A percentile compares a stretch with the other conserved stretches of the same genome.
These are phyloP conservation scores for Pezicula radicicola DNA, from an alignment of 2,329 filamentous ascomycete genomes.

Conservation along the genomic window DNA sequence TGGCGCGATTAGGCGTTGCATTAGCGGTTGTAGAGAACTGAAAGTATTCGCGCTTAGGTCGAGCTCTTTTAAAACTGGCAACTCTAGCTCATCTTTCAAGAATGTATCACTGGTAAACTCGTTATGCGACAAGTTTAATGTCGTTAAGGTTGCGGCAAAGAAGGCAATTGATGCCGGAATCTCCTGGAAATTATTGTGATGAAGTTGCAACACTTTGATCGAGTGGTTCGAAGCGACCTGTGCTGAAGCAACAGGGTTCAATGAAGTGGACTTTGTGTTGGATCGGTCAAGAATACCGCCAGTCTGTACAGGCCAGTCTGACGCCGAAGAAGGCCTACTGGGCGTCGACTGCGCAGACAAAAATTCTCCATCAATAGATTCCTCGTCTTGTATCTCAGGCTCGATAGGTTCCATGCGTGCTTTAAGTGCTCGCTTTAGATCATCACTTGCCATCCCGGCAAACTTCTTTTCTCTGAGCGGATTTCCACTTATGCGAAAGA, in stretches of 20 bases:
- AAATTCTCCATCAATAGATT: slow-evolving; percentile 31
- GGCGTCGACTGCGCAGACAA: slow-evolving; percentile 21
- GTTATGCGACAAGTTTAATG: slow-evolving; percentile 74
- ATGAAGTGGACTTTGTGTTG: slow-evolving; percentile 57
- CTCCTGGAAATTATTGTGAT: slow-evolving; percentile 70
- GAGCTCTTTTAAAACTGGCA: slow-evolving; percentile 74
- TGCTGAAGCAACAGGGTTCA: slow-evolving; percentile 56
- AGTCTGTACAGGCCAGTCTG: slow-evolving; percentile 25
- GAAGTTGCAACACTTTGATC: slow-evolving; percentile 61
- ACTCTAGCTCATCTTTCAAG: slow-evolving; percentile 61
- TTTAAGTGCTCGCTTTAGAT: slow-evolving; percentile 72
- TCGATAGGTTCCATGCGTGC: slow-evolving; percentile 58
- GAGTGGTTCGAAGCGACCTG: slow-evolving; percentile 50
- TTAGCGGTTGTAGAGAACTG: slow-evolving; percentile 64
- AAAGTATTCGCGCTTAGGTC: slow-evolving; percentile 75
- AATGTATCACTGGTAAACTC: slow-evolving; percentile 63
- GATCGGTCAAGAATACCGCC: slow-evolving; percentile 66
- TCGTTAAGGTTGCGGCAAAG: slow-evolving; percentile 67
- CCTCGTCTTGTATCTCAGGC: slow-evolving; percentile 19
- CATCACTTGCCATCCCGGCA: slow-evolving; percentile 73
- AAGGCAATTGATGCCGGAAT: slow-evolving; percentile 70
- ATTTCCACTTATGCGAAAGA: slow-evolving; percentile 81
- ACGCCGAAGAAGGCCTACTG: slow-evolving; percentile 13
- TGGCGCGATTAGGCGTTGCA: slow-evolving; percentile 67
- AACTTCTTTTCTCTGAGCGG: slow-evolving; percentile 87